Evolutionary conservation across 441 rosid species (phyloP).

Genomic region (Populus hybrid): DNA sequence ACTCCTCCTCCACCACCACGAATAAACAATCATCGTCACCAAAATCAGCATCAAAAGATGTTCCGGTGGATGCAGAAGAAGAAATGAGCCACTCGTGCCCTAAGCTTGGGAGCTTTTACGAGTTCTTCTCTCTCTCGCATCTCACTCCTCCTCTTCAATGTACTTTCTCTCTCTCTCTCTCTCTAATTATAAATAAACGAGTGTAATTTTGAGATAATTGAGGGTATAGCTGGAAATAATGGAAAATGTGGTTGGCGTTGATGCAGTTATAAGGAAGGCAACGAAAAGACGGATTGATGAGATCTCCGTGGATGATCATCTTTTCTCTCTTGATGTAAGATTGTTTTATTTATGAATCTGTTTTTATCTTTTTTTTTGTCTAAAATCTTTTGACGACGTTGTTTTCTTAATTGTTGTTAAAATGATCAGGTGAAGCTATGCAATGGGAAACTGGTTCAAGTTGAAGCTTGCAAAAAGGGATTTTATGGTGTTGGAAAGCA

Average conservation of each 20-base stretch:
- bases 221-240: constrained; percentile 10
- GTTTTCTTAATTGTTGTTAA: background rate
- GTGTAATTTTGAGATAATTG: constrained; percentile 5
- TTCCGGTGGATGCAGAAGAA: constrained; percentile 25
- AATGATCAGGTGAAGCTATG: constrained; percentile 79
- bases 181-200: background rate
- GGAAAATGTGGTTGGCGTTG: constrained; percentile 4
- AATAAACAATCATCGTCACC: constrained; percentile 29
- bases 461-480: constrained; percentile 77
- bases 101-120: constrained; percentile 59
- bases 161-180: constrained; percentile 23
- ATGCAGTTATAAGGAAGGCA: constrained; percentile 64
- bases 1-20: constrained; percentile 11
- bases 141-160: constrained; percentile 72
- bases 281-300: constrained; percentile 55
- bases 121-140: constrained; percentile 64
- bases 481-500: constrained; percentile 79
- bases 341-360: background rate
- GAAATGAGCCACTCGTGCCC: constrained; percentile 58
- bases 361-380: background rate
- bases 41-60: constrained; percentile 24
- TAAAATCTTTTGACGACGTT: background rate
- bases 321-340: constrained; percentile 83
- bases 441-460: constrained; percentile 81
- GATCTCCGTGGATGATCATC: constrained; percentile 65